phyloP scores from a whole-genome alignment of 1,139 yeast species.

The Waltiozyma sp. region DNA sequence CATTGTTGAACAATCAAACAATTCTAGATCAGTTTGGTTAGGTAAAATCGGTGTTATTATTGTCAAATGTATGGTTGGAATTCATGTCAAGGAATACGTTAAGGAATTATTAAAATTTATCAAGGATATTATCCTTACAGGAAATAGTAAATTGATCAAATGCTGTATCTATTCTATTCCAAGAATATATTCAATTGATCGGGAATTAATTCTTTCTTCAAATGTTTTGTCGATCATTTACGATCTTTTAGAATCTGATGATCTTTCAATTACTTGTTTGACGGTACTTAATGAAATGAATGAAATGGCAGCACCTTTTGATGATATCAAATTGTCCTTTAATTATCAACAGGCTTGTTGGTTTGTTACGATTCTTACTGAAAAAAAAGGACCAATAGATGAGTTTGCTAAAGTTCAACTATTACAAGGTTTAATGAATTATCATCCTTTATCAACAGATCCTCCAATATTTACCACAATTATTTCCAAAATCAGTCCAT shows the following conservation, averaged over 20 bases:
- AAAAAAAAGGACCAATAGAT: slow-evolving; percentile 40
- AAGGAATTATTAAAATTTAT: slow-evolving; percentile 21
- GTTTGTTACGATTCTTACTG: slow-evolving; percentile 29
- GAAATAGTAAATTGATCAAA: neutral
- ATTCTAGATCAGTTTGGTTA: too few relatives aligned
- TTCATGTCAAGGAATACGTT: neutral
- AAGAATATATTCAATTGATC: slow-evolving; percentile 50
- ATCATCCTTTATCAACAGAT: slow-evolving; percentile 44
- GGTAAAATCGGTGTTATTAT: neutral
- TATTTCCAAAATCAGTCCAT: slow-evolving; percentile 61
- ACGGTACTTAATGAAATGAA: slow-evolving; percentile 60
- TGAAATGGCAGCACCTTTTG: slow-evolving; percentile 28
- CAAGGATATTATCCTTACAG: slow-evolving; percentile 43
- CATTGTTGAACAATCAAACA: neutral
- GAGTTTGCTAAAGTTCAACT: slow-evolving; percentile 79
- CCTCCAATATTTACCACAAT: slow-evolving; percentile 17
- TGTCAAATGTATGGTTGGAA: neutral
- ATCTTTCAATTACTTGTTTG: slow-evolving; percentile 64
- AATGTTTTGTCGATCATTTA: slow-evolving; percentile 46
- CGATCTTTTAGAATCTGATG: slow-evolving; percentile 46
- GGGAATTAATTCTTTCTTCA: slow-evolving; percentile 32
- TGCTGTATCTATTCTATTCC: slow-evolving; percentile 59
- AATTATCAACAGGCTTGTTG: slow-evolving; percentile 45
- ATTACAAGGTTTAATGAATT: slow-evolving; percentile 55
- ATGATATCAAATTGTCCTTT: slow-evolving; percentile 29